A percentile compares a stretch with the other conserved stretches of the same genome.
These are phyloP conservation scores for Schwanniomyces pseudopolymorphus DNA, from an alignment of 805 yeast genomes.

Conservation along the genomic window DNA sequence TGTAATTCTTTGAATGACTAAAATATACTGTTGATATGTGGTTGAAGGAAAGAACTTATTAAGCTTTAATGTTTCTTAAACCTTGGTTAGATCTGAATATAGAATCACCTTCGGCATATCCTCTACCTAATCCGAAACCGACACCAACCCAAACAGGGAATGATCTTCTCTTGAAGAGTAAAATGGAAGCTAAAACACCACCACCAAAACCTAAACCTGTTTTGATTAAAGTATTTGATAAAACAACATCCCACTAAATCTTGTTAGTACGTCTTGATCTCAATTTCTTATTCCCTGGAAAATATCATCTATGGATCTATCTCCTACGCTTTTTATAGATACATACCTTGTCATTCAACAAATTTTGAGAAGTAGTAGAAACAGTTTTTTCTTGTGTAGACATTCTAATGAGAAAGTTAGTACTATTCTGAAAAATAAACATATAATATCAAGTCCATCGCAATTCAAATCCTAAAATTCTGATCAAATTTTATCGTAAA, in stretches of 20 bases:
- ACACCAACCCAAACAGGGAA: constrained; percentile 98
- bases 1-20: neutral
- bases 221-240: constrained; percentile 91
- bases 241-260: constrained; percentile 83
- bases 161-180: constrained; percentile 88
- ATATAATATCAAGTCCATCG: neutral
- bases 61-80: constrained; percentile 70
- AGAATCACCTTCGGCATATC: constrained; percentile 97
- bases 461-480: neutral
- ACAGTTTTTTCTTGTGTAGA: constrained; percentile 35
- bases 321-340: neutral
- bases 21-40: neutral
- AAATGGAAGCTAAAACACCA: constrained; percentile 89
- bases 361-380: constrained; percentile 51
- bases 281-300: neutral
- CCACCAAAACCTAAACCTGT: constrained; percentile 96
- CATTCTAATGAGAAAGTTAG: constrained; percentile 6
- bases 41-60: constrained; percentile 10
- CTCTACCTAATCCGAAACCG: constrained; percentile 97
- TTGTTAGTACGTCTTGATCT: constrained; percentile 8
- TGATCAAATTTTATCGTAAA: neutral
- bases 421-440: neutral
- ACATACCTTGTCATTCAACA: constrained; percentile 57
- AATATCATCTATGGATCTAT: neutral
- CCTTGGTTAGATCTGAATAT: constrained; percentile 85